phyloP scores from a whole-genome alignment of 140 eudicot genomes.

The Oenanthe javanica region DNA sequence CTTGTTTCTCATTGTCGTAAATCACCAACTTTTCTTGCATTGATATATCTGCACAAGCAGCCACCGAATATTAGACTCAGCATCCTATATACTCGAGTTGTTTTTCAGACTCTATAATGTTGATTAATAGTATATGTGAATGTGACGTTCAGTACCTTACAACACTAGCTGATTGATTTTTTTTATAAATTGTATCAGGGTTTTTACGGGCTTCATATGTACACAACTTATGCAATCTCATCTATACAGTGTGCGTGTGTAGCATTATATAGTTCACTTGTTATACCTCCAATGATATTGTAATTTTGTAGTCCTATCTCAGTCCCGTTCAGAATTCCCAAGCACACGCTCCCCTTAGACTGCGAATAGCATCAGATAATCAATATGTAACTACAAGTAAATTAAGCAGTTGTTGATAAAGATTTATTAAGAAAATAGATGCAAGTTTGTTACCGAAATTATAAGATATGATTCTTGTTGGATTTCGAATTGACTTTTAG shows the following conservation, averaged over 20 bases:
- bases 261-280: too few species aligned
- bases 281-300: constrained; percentile 65
- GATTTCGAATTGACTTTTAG: constrained; percentile 51
- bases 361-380: constrained; percentile 15
- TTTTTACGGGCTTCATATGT: too few species aligned
- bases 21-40: constrained; percentile 73
- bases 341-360: constrained; percentile 80
- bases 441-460: constrained; percentile 39
- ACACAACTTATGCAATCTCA: too few species aligned
- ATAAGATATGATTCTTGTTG: constrained; percentile 83
- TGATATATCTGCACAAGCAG: constrained; percentile 44
- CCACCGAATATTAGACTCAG: neutral
- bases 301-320: constrained; percentile 66
- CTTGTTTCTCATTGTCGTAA: constrained; percentile 51
- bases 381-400: neutral
- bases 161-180: too few species aligned
- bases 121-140: too few species aligned
- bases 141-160: too few species aligned
- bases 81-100: neutral
- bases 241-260: too few species aligned
- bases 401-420: too few species aligned
- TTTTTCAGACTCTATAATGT: too few species aligned
- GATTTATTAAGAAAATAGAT: too few species aligned
- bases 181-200: too few species aligned
- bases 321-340: constrained; percentile 84